Base-by-base conservation (phyloP, 345 rosid genomes). In the Brassica juncea region DNA sequence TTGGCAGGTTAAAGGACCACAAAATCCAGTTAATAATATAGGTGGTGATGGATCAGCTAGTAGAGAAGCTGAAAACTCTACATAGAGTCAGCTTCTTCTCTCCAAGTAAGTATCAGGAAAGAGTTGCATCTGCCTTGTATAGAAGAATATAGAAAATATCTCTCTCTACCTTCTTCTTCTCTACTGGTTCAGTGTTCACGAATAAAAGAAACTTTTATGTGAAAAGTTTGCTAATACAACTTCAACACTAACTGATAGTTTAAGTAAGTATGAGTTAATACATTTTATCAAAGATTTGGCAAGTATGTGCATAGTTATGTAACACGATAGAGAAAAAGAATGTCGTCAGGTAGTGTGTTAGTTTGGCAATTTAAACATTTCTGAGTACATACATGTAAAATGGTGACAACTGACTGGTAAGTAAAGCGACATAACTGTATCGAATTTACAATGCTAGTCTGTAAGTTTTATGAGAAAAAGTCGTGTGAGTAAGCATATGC, bases 21-120 rank as follows among this genome's bases (percentile, higher is more conserved):
- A 72, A 78, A 55, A 11, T 64, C 19, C 47, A 64, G 23, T 23
- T 23, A 25, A 8, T 16, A 31, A 19, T 19, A 19, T 57, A 42
- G 77, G 39, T 65, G 72, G 72, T 15, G 59, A 54, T 54, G 63
- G 14, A 73, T 14, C 64, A 73, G 69, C 69, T 7, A 59, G 69
- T n/a, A 79, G 62, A 66, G 68, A 66, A 72, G 72, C 23, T 72
- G 35, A 12, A 63, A 54, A 23, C 66, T 15, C 66, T 10, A 28
- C 7, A 37, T 25, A 39, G 59, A 54, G 19, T 32, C 66, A 15
- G 61, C 54, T 65, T 65, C 67, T 57, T 21, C 35, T 42, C 39
- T 19, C 23, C 14, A 72, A 73, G 82, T 79, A 72, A 47, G 73
- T 71, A 78, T 72, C 54, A 66, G 72, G 44, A 11, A 64, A 72